These are phyloP conservation scores for Candida nonsorbophila DNA, from an alignment of 805 yeast species.

Conservation along the genomic window DNA sequence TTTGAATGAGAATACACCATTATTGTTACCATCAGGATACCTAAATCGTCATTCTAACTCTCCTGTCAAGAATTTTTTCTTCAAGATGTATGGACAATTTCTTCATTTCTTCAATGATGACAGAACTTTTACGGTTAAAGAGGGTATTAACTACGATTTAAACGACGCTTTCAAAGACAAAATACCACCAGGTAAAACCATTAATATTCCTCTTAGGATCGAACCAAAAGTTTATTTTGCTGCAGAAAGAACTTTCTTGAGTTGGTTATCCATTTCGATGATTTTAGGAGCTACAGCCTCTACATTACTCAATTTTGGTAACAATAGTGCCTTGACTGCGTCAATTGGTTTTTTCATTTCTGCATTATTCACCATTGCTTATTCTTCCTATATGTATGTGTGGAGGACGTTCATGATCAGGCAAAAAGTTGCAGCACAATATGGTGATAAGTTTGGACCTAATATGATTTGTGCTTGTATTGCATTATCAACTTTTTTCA, in stretches of 20 bases:
- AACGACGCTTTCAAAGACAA: conserved; percentile 42
- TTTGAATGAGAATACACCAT: conserved; percentile 42
- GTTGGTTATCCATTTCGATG: conserved; percentile 91
- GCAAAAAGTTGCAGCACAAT: conserved; percentile 72
- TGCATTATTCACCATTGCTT: conserved; percentile 66
- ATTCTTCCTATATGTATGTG: conserved; percentile 69
- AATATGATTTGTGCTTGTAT: conserved; percentile 72
- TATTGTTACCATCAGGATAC: conserved; percentile 35
- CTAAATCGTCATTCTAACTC: conserved; percentile 17
- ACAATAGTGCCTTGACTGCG: conserved; percentile 64
- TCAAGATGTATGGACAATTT: conserved; percentile 28
- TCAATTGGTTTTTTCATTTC: conserved; percentile 82
- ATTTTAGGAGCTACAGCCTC: conserved; percentile 86
- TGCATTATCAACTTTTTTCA: conserved; percentile 59
- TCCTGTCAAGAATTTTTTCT: conserved; percentile 28
- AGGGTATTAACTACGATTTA: conserved; percentile 41
- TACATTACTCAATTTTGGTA: conserved; percentile 80
- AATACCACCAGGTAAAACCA: conserved; percentile 85
- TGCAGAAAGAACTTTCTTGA: conserved; percentile 87
- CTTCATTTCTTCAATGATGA: conserved; percentile 40
- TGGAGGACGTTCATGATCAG: conserved; percentile 83
- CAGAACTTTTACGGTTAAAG: conserved; percentile 39
- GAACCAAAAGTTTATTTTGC: conserved; percentile 99
- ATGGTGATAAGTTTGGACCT: conserved; percentile 88
- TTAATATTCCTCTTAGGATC: conserved; percentile 90